Conservation (phyloP, 1,284 basidiomycete species). For the Melampsora larici-populina region DNA sequence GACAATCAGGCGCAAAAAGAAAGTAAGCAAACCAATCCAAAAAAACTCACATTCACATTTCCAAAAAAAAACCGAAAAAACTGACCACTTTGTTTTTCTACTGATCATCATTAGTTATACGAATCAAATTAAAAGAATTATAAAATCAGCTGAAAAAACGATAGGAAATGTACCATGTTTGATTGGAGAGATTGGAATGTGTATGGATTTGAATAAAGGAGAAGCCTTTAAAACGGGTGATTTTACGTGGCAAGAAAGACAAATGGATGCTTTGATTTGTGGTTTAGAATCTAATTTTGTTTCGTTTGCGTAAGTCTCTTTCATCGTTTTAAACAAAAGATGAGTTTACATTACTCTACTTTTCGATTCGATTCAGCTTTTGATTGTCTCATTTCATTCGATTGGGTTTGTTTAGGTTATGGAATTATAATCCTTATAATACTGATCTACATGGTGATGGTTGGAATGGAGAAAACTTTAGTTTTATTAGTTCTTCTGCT, state of each 20-base stretch:
- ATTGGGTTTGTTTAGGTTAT: conserved; percentile 61
- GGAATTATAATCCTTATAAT: conserved; percentile 93
- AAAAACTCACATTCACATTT: neutral
- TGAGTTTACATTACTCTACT: too few relatives aligned
- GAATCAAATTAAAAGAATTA: conserved; percentile 74
- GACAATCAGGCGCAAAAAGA: conserved; percentile 69
- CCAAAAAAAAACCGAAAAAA: too few relatives aligned
- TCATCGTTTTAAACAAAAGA: conserved; percentile 10
- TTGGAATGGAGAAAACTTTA: conserved; percentile 78
- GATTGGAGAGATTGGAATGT: conserved; percentile 84
- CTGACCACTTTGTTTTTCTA: too few relatives aligned
- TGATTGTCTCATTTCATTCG: neutral
- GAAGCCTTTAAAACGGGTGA: conserved; percentile 70
- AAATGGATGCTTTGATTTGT: conserved; percentile 53
- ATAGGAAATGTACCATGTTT: conserved; percentile 75
- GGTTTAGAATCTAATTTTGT: conserved; percentile 52
- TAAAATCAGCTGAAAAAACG: conserved; percentile 64
- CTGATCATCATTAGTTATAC: conserved; percentile 64
- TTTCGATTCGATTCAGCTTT: too few relatives aligned
- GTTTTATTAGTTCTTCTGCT: conserved; percentile 57
- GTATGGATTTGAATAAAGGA: conserved; percentile 83
- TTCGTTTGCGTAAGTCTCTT: conserved; percentile 50
- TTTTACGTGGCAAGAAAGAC: conserved; percentile 59
- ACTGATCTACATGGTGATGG: conserved; percentile 73
- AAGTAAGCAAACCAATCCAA: conserved; percentile 57